Conservation (phyloP, 1,139 yeast species). For the Blastobotrys apis region DNA sequence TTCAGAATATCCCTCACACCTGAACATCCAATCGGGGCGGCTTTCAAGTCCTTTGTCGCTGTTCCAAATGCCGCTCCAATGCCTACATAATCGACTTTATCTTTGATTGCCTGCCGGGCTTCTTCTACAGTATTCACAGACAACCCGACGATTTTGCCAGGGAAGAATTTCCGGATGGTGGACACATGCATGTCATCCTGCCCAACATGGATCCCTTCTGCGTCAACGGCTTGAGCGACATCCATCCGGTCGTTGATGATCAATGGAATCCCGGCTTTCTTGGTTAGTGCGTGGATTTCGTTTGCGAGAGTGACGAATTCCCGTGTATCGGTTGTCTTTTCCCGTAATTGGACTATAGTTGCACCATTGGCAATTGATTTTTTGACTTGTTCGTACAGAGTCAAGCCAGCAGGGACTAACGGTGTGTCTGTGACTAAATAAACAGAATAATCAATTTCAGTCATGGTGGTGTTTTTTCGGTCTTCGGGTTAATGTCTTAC, state of each 20-base stretch:
- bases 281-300: constrained; percentile 58
- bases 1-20: constrained; percentile 58
- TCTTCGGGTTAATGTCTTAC: not conserved
- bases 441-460: constrained; percentile 51
- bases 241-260: constrained; percentile 87
- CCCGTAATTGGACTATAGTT: constrained; percentile 79
- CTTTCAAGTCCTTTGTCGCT: constrained; percentile 56
- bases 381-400: constrained; percentile 49
- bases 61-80: constrained; percentile 81
- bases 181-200: constrained; percentile 79
- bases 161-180: constrained; percentile 53
- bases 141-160: constrained; percentile 79
- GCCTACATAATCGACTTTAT: constrained; percentile 77
- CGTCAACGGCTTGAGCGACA: constrained; percentile 83
- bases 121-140: constrained; percentile 62
- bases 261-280: constrained; percentile 59
- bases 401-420: constrained; percentile 61
- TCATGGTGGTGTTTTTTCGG: not conserved
- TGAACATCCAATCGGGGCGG: constrained; percentile 57
- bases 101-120: constrained; percentile 50
- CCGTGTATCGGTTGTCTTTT: constrained; percentile 65
- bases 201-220: constrained; percentile 93
- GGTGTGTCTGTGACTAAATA: constrained; percentile 81
- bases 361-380: constrained; percentile 67
- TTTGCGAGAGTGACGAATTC: constrained; percentile 62